Conservation (phyloP, 176 grass and related monocot genomes). For the sorghum (Sorghum bicolor) region DNA sequence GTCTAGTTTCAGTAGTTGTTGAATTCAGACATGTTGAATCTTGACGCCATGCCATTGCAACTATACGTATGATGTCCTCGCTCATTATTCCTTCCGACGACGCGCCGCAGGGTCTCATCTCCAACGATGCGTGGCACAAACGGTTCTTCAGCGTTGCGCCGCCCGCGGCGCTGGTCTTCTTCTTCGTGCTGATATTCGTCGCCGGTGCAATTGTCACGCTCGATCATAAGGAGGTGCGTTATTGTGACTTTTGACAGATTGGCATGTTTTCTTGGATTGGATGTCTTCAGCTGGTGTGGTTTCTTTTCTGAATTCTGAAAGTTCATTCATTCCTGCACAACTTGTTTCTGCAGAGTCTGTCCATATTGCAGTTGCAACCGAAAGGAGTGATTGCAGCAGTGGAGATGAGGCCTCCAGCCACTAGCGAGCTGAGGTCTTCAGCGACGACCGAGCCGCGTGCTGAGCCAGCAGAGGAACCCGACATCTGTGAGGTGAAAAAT, state of each 20-base stretch:
- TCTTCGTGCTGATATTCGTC: conserved; percentile 40
- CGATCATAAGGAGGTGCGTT: conserved; percentile 50
- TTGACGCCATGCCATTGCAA: background rate
- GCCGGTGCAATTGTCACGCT: conserved; percentile 39
- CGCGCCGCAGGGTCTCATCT: conserved; percentile 33
- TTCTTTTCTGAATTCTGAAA: background rate
- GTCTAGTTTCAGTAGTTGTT: background rate
- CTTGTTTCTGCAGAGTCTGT: conserved; percentile 26
- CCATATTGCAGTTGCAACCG: conserved; percentile 28
- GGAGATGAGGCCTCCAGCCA: background rate
- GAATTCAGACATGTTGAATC: background rate
- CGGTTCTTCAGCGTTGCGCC: conserved; percentile 37
- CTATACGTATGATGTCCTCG: conserved; percentile 12
- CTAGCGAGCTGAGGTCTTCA: background rate
- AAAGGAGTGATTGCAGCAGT: background rate
- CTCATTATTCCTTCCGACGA: conserved; percentile 1
- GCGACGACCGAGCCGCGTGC: background rate
- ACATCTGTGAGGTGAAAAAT: conserved; percentile 34
- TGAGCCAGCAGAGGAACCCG: conserved; percentile 8
- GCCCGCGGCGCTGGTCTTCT: conserved; percentile 43
- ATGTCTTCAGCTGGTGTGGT: background rate
- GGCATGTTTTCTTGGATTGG: background rate
- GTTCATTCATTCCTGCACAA: background rate
- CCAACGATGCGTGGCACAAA: conserved; percentile 39
- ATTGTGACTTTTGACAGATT: background rate